A percentile compares a stretch with the other conserved stretches of the same genome.
Evolutionary conservation across 2,329 filamentous ascomycete species (phyloP).

Genomic region (Rasamsonia emersonii): DNA sequence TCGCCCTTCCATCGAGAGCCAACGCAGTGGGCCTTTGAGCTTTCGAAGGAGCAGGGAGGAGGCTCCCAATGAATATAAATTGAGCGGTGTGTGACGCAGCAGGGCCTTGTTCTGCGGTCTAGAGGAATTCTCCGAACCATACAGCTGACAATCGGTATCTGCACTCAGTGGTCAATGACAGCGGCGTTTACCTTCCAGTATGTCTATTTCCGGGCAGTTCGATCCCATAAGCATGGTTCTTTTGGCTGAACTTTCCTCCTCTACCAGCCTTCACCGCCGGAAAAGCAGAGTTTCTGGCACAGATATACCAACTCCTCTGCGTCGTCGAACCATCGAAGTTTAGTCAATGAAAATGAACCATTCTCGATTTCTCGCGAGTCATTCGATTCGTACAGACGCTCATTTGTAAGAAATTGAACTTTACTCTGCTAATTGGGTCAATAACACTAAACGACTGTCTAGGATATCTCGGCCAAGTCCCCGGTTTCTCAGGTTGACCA

Average conservation of each 20-base stretch:
- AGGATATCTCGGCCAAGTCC: slow-evolving; percentile 88
- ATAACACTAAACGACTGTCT: no score
- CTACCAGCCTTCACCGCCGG: slow-evolving; percentile 70
- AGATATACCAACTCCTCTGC: slow-evolving; percentile 40
- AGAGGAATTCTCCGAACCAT: neutral
- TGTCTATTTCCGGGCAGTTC: slow-evolving; percentile 19
- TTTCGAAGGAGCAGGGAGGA: slow-evolving; percentile 55
- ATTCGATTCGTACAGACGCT: slow-evolving; percentile 91
- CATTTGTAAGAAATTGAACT: slow-evolving; percentile 63
- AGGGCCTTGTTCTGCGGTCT: no score
- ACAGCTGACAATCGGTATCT: slow-evolving; percentile 8
- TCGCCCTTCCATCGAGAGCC: slow-evolving; percentile 37
- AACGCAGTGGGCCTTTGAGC: slow-evolving; percentile 43
- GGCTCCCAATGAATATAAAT: slow-evolving; percentile 66
- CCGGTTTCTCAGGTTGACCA: slow-evolving; percentile 57
- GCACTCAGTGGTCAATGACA: slow-evolving; percentile 79
- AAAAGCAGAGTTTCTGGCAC: slow-evolving; percentile 74
- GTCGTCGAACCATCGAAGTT: slow-evolving; percentile 52
- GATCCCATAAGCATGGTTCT: neutral
- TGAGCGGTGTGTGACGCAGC: slow-evolving; percentile 60
- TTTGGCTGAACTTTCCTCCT: slow-evolving; percentile 2
- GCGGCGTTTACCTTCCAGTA: slow-evolving; percentile 89
- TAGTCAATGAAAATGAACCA: slow-evolving; percentile 75
- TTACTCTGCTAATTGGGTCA: no score
- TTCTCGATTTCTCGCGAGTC: slow-evolving; percentile 95